Evolutionary conservation across 306 rosid species (phyloP), one percentile per base, ranked within the genome.

Genomic region (Quercus mongolica): DNA sequence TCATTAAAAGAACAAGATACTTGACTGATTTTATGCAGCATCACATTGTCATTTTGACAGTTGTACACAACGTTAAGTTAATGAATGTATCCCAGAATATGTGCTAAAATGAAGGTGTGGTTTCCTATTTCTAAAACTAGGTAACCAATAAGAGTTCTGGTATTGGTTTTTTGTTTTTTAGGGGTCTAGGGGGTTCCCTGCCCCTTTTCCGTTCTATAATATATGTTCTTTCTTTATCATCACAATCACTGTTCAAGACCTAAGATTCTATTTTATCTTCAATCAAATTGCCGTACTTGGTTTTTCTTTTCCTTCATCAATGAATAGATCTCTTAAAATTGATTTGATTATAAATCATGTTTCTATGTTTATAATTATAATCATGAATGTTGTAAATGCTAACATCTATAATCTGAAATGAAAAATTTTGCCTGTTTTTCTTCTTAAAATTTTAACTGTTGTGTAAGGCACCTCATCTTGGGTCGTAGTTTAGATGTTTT

Each of bases 401-500:
- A 11, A 19, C 8, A 68, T 68, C 72, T 18, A 33, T 68, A 11
- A 19, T 35, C 23, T 33, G 20, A 67, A 67, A 33, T 67, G 72
- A n/a, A 12, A 31, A 33, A 33, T 6, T 38, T n/a, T 30, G 51
- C 23, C 25, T 4, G 3, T 18, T 67, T 67, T 19, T 9, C 20
- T 61, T 67, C 44, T n/a, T 67, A 33, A 8, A 59, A 3, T 67
- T 35, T 54, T 54, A 54, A 44, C 49, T 21, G 26, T 68, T 44
- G 35, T 54, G 18, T 13, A 20, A 51, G 55, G 46, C 52, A 26
- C 21, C 30, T 44, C 38, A 19, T 19, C 59, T 14, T 63, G 10
- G 33, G 8, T 52, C 12, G n/a, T 51, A 49, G 11, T 81, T 58
- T 81, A 17, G 9, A 56, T 28, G 74, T 81, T 83, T 79, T 59